Evolutionary conservation across 2,329 filamentous ascomycete species (phyloP).

Genomic region (Phialophora tarda): DNA sequence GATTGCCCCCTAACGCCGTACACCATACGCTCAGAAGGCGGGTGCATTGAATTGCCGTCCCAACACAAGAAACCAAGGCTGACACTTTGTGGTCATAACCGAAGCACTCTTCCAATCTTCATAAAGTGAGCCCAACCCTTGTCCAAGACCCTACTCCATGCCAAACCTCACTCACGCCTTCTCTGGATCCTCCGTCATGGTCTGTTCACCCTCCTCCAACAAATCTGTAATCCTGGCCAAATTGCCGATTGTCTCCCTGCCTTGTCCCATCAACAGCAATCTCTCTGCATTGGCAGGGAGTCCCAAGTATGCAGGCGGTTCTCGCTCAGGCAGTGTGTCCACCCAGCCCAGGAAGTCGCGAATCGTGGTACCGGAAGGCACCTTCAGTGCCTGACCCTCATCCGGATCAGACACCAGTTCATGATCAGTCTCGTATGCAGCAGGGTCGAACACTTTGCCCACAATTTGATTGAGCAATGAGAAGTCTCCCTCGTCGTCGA

Average conservation of each 20-base stretch:
- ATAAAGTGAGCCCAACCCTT: neutral
- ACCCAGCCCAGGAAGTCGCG: conserved; percentile 92
- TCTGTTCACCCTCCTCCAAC: conserved; percentile 90
- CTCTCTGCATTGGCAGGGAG: conserved; percentile 97
- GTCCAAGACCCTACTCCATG: neutral
- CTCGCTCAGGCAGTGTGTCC: conserved; percentile 86
- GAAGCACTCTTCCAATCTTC: conserved; percentile 4
- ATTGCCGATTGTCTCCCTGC: conserved; percentile 81
- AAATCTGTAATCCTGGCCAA: conserved; percentile 83
- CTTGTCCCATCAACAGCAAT: conserved; percentile 84
- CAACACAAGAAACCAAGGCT: conserved; percentile 10
- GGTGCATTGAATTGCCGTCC: neutral
- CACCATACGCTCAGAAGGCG: conserved; percentile 18
- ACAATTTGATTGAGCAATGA: conserved; percentile 74
- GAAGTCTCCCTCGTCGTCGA: conserved; percentile 89
- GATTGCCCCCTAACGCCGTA: conserved; percentile 13
- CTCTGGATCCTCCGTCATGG: conserved; percentile 52
- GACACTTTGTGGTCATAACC: conserved; percentile 20
- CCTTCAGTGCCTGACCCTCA: conserved; percentile 65
- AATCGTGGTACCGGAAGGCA: conserved; percentile 81
- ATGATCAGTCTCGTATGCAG: conserved; percentile 91
- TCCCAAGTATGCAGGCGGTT: conserved; percentile 93
- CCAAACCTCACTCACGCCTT: conserved; percentile 4
- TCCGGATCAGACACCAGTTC: conserved; percentile 75
- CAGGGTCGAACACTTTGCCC: conserved; percentile 76